Evolutionary conservation across 2,329 filamentous ascomycete genomes (phyloP), one percentile per base, ranked within the genome.

Genomic region (Calycina herbarum): DNA sequence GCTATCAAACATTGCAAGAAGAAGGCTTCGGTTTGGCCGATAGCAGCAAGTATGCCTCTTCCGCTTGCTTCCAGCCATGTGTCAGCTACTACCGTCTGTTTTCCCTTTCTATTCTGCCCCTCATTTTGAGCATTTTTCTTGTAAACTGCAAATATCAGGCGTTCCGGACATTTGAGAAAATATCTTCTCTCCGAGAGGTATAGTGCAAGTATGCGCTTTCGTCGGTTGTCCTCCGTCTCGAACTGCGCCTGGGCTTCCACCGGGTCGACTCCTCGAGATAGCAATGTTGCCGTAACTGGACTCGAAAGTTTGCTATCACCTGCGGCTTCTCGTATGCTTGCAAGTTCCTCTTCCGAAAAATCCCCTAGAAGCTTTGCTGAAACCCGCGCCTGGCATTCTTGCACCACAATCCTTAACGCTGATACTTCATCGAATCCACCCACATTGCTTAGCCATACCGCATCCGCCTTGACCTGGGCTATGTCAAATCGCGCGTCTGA

Each of bases 371-470:
- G 84, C 72, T 93, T 89, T 57, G 83, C 83, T n/a, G 86, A 83
- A n/a, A 93, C 82, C 42, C 93, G 87, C 69, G 85, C 86, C 78
- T 98, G 94, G 82, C 90, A 91, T 82, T 98, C 95, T 57, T 95
- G 79, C 6, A 96, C 81, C 2, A 89, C 89, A 56, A 96, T 83
- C 66, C 95, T 87, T 73, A 99, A 82, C 31, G 94, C 93, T 13
- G 89, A 86, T 56, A 95, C 82, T 76, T 97, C 89, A 77, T 95
- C 93, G 70, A 97, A 87, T 57, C 86, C 83, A 61, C 89, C 87
- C 74, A 89, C 87, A 73, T 90, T 87, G 78, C 92, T 94, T 68
- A 99, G 81, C 93, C 94, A 98, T 71, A 90, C 77, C 40, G 93
- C 86, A 80, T 98, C 94, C 58, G 87, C 86, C 79, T 96, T 97